phyloP scores from a whole-genome alignment of 352 stramenopile genomes.

The Saprolegnia parasitica region DNA sequence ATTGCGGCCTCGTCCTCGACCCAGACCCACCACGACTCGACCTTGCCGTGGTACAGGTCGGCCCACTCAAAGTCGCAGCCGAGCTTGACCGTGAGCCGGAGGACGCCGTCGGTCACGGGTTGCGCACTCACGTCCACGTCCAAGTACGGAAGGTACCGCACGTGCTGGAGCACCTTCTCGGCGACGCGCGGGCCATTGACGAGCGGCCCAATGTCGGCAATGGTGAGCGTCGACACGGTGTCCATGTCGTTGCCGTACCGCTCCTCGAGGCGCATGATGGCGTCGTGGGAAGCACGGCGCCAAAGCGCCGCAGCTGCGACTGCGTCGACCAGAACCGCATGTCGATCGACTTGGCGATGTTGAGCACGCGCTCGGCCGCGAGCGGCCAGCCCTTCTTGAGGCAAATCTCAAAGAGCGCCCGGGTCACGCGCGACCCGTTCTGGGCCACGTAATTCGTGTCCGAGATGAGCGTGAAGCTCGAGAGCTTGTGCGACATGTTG shows the following conservation, averaged over 20 bases:
- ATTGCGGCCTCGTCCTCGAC: slow-evolving; percentile 94
- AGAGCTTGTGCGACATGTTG: slow-evolving; percentile 63
- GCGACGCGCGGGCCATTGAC: slow-evolving; percentile 34
- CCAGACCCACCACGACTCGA: slow-evolving; percentile 95
- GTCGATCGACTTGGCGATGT: slow-evolving; percentile 97
- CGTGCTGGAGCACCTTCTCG: slow-evolving; percentile 46
- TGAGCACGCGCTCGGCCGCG: slow-evolving; percentile 91
- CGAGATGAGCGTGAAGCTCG: slow-evolving; percentile 96
- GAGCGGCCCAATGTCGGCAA: slow-evolving; percentile 37
- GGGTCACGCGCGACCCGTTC: slow-evolving; percentile 95
- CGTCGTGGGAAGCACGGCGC: slow-evolving; percentile 78
- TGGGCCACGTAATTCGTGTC: slow-evolving; percentile 99
- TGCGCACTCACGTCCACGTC: slow-evolving; percentile 71
- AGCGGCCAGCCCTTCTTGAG: slow-evolving; percentile 85
- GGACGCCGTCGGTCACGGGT: slow-evolving; percentile 93
- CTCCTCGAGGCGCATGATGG: slow-evolving; percentile 81
- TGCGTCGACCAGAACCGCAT: slow-evolving; percentile 97
- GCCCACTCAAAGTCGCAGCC: slow-evolving; percentile 80
- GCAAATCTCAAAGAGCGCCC: slow-evolving; percentile 99
- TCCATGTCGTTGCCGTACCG: slow-evolving; percentile 37
- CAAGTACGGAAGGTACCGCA: slow-evolving; percentile 52
- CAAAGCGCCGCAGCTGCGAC: slow-evolving; percentile 91
- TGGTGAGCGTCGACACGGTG: slow-evolving; percentile 37
- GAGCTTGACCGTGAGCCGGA: slow-evolving; percentile 87
- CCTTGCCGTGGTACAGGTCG: slow-evolving; percentile 66